Evolutionary conservation across 2,329 filamentous ascomycete species (phyloP).

Genomic region (Penicillium occitanis): DNA sequence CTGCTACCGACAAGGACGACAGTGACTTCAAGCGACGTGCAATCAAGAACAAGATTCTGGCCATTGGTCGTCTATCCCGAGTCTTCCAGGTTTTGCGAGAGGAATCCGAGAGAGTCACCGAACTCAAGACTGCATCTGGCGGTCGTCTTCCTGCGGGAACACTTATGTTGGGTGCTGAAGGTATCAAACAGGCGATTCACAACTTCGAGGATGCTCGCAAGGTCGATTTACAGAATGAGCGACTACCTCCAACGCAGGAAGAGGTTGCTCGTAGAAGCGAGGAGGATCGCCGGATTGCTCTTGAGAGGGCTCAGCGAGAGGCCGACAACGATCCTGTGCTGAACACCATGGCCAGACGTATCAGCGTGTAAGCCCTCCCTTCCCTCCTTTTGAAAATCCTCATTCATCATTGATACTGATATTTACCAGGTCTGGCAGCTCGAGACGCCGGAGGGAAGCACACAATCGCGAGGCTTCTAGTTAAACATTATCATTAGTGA

Average conservation of each 20-base stretch:
- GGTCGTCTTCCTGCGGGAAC: conserved; percentile 91
- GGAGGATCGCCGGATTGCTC: conserved; percentile 74
- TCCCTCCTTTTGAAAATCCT: conserved; percentile 24
- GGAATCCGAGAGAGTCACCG: conserved; percentile 93
- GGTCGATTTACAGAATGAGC: conserved; percentile 95
- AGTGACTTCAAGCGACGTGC: conserved; percentile 92
- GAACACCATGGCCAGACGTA: conserved; percentile 80
- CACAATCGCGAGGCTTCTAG: conserved; percentile 10
- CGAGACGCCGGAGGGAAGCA: conserved; percentile 21
- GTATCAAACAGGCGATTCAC: conserved; percentile 97
- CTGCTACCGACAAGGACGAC: conserved; percentile 55
- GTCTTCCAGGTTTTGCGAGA: conserved; percentile 98
- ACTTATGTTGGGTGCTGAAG: conserved; percentile 95
- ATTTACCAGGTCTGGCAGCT: conserved; percentile 19
- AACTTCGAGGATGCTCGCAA: conserved; percentile 96
- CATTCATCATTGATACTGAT: conserved; percentile 6
- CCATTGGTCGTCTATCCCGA: conserved; percentile 91
- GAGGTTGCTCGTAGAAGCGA: conserved; percentile 83
- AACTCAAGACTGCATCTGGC: conserved; percentile 94
- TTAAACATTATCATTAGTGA: background rate
- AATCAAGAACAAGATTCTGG: conserved; percentile 99
- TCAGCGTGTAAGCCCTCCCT: conserved; percentile 79
- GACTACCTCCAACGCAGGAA: conserved; percentile 85
- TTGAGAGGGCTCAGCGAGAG: conserved; percentile 82
- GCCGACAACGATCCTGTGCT: conserved; percentile 90